Conservation (phyloP, 164 flowering plant genomes). For the Pachysandra terminalis region DNA sequence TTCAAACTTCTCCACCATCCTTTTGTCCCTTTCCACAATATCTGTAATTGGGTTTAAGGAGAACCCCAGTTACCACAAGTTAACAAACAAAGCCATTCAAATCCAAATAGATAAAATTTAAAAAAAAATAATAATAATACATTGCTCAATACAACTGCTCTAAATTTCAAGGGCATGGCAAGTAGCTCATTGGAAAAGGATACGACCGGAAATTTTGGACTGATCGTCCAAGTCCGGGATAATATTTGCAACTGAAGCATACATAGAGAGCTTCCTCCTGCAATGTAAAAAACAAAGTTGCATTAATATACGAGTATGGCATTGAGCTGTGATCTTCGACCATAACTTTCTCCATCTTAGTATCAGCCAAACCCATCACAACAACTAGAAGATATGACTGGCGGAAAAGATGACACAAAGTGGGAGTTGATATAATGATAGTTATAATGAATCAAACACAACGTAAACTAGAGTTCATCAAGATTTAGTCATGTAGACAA, state of each 20-base stretch:
- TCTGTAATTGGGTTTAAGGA: constrained; percentile 44
- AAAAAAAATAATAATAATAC: constrained; percentile 1
- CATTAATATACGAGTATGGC: not conserved
- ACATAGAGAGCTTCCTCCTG: constrained; percentile 82
- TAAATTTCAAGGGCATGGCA: not conserved
- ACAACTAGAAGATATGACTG: not conserved
- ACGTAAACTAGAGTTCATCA: not conserved
- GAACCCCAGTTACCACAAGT: not conserved
- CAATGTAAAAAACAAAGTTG: constrained; percentile 17
- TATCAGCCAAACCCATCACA: not conserved
- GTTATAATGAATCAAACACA: not conserved
- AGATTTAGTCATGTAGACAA: not conserved
- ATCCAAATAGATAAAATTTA: too few relatives aligned
- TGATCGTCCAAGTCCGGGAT: constrained; percentile 56
- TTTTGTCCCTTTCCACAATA: constrained; percentile 56
- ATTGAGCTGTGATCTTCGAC: not conserved
- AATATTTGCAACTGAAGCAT: constrained; percentile 72
- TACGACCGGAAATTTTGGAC: constrained; percentile 64
- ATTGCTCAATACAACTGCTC: not conserved
- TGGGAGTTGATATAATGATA: not conserved
- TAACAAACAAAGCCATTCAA: not conserved
- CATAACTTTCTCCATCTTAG: not conserved
- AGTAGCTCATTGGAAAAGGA: constrained; percentile 38
- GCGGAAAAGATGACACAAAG: not conserved
- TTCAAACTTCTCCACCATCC: constrained; percentile 51